Percentiles rank a stretch among this genome's conserved stretches.
Evolutionary conservation across 768 basidiomycete species (phyloP).

Genomic region (Kockovaella imperatae): DNA sequence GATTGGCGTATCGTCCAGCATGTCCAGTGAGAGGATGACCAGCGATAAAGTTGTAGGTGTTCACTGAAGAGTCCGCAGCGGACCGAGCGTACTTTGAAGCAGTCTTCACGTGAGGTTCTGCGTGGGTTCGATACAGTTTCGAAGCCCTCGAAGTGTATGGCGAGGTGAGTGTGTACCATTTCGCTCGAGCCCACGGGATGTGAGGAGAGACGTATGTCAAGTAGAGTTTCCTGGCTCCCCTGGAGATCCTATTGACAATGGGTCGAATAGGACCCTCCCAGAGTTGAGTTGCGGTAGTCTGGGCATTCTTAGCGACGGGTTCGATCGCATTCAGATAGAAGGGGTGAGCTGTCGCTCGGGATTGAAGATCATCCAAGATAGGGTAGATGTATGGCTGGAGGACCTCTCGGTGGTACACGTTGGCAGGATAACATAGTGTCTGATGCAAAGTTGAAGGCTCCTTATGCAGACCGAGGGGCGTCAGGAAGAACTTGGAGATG

Average conservation of each 20-base stretch:
- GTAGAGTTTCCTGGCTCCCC: conserved; percentile 24
- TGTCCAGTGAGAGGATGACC: conserved; percentile 27
- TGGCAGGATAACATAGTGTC: conserved; percentile 37
- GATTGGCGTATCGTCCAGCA: conserved; percentile 18
- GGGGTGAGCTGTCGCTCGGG: conserved; percentile 9
- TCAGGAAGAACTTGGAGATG: conserved; percentile 19
- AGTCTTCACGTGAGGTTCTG: conserved; percentile 22
- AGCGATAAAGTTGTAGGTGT: conserved; percentile 15
- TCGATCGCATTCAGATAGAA: conserved; percentile 18
- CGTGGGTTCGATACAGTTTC: conserved; percentile 12
- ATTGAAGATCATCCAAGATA: conserved; percentile 12
- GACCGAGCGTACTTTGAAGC: conserved; percentile 12
- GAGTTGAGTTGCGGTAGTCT: neutral
- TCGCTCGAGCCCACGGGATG: conserved; percentile 17
- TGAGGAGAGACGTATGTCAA: conserved; percentile 35
- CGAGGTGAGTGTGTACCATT: conserved; percentile 17
- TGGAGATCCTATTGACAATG: conserved; percentile 8
- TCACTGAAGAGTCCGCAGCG: conserved; percentile 5
- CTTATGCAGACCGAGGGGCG: conserved; percentile 21
- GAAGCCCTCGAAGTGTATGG: conserved; percentile 21
- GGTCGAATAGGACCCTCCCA: conserved; percentile 25
- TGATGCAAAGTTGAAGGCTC: conserved; percentile 10
- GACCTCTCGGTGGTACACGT: conserved; percentile 30
- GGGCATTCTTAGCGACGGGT: conserved; percentile 10
- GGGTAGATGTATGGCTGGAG: conserved; percentile 41